Evolutionary conservation across 2,329 filamentous ascomycete species (phyloP), one percentile per base, ranked within the genome.

Genomic region (Fusarium palustre): DNA sequence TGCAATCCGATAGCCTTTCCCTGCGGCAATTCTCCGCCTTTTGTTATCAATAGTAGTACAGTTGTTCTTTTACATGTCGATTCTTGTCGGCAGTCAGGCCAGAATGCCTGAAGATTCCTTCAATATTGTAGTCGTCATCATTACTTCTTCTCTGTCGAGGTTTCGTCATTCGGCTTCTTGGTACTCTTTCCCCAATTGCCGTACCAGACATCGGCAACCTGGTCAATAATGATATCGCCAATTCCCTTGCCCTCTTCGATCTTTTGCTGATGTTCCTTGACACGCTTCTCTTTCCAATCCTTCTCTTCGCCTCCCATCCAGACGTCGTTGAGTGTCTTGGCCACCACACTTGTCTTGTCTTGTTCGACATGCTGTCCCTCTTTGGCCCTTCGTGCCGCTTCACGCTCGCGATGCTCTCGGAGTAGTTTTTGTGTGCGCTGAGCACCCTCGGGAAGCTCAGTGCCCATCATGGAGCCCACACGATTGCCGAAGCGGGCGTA

Each of bases 241-340:
- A 87, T 82, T 5, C 86, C 86, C 71, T 84, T 85, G 7, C 87
- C 87, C 64, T 87, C 83, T 53, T 85, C 81, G 39, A 89, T 75
- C 59, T 84, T 86, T 76, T 83, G 83, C 63, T 80, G 80, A 72
- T 88, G 85, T 75, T 84, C 81, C 73, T 81, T 81, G 5, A 82
- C 79, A 64, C 86, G 80, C 81, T 84, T 83, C 77, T 83, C 77
- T 74, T 82, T 80, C 87, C 87, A 88, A 68, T 85, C 81, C 45
- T 83, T 81, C n/a, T 77, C 77, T 75, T 88, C 86, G 38, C 81
- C 82, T 34, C 87, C 88, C 83, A 88, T 86, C 88, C 87, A 90
- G 18, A 89, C 76, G 67, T 81, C 81, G 66, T 84, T 79, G 56
- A 87, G 75, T 49, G 77, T 50, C 57, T 77, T 70, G 13, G 74